phyloP scores from a whole-genome alignment of 805 yeast genomes.

The Candida tallmaniae region DNA sequence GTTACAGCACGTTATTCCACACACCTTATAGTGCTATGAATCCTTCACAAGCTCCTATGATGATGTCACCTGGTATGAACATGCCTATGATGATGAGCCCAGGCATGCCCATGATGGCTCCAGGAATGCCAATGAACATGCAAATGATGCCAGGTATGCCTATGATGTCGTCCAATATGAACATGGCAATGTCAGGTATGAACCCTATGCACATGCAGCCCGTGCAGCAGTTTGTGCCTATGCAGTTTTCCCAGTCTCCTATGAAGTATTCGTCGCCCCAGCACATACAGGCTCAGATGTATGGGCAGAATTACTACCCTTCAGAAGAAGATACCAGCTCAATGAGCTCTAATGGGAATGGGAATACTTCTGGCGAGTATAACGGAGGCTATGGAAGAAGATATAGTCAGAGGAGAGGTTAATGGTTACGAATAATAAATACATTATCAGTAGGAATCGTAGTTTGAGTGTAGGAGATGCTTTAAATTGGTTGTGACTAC shows the following conservation, averaged over 20 bases:
- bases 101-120: neutral
- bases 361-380: slow-evolving; percentile 1
- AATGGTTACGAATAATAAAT: neutral
- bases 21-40: slow-evolving; percentile 19
- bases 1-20: slow-evolving; percentile 51
- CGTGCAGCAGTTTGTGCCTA: neutral
- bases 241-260: slow-evolving; percentile 3
- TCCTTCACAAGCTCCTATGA: slow-evolving; percentile 5
- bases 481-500: too few species aligned
- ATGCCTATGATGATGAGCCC: slow-evolving; percentile 5
- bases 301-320: neutral
- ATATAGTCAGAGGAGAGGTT: slow-evolving; percentile 10
- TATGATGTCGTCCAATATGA: neutral
- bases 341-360: neutral
- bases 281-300: slow-evolving; percentile 12
- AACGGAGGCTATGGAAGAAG: slow-evolving; percentile 10
- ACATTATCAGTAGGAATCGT: too few species aligned
- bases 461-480: too few species aligned
- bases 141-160: neutral
- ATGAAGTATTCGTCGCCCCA: slow-evolving; percentile 22
- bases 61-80: slow-evolving; percentile 16
- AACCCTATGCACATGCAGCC: neutral
- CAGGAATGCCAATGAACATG: neutral
- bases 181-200: neutral
- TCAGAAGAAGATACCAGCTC: neutral